Evolutionary conservation across 768 basidiomycete species (phyloP), one percentile per base, ranked within the genome.

Genomic region (Serendipita sp.): DNA sequence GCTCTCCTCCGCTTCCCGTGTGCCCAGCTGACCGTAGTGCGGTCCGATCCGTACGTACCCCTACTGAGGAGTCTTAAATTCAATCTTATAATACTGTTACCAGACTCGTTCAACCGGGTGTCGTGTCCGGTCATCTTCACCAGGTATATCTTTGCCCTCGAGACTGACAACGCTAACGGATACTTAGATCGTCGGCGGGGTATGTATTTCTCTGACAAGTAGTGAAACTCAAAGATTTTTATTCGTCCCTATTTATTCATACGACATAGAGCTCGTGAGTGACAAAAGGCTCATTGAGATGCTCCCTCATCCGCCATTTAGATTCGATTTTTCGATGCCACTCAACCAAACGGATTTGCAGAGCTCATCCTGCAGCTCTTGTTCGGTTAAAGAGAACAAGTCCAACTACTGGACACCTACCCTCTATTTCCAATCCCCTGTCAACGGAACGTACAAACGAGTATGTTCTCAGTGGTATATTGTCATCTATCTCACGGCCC

Each of bases 351-450:
- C 60, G 8, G 64, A 64, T 28, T 23, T 58, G 34, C 52, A 58
- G 54, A 56, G 44, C 23, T 52, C 66, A 11, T 38, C 65, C 18
- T 65, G 66, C 58, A 65, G 64, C 45, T 46, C 44, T 18, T 67
- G 65, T 41, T 38, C 23, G 16, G 38, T 67, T 36, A 65, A 46
- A 32, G 65, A 67, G 56, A 65, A 67, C 48, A 62, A 63, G 44
- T 66, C 54, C 60, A 65, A 65, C 58, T 67, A 65, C 35, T 67
- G 65, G 66, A 45, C 65, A 11, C 66, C 66, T 5, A 67, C 65
- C 2, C 58, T 67, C 15, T 67, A 67, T 65, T 67, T 67, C 65
- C 64, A 67, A 63, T 67, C 60, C 4, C 65, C 60, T n/a, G 30
- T 35, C 16, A 66, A 66, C 45, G 65, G 63, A 4, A 67, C 66